Conservation (phyloP, 306 rosid species). For the Abrus pulchellus region DNA sequence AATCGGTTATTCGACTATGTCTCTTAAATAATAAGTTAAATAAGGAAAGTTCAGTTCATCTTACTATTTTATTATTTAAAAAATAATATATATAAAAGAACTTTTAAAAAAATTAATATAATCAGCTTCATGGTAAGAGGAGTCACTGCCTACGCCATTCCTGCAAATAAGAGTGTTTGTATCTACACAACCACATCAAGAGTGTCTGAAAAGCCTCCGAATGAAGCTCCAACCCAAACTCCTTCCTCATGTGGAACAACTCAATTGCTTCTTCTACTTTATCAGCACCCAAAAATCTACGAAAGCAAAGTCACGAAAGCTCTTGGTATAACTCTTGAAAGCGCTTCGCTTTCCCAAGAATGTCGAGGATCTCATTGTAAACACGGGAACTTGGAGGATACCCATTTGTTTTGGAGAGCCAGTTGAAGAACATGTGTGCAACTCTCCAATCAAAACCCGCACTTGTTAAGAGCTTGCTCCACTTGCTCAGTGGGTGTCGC, state of each 20-base stretch:
- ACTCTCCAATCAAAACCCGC: constrained; percentile 73
- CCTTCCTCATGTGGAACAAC: constrained; percentile 58
- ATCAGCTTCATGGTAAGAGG: too few relatives aligned
- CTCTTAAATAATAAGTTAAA: too few relatives aligned
- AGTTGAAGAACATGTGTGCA: constrained; percentile 69
- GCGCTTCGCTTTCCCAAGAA: constrained; percentile 67
- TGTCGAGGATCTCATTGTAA: constrained; percentile 69
- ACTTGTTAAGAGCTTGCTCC: constrained; percentile 64
- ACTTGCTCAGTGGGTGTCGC: constrained; percentile 63
- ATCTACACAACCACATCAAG: constrained; percentile 78
- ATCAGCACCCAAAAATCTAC: constrained; percentile 71
- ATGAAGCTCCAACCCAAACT: constrained; percentile 62
- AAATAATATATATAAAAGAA: too few relatives aligned
- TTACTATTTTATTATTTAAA: too few relatives aligned
- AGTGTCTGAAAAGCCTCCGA: constrained; percentile 63
- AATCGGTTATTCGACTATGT: too few relatives aligned
- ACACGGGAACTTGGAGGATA: constrained; percentile 55
- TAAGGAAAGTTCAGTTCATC: too few relatives aligned
- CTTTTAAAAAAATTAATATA: too few relatives aligned
- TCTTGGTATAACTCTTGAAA: constrained; percentile 65
- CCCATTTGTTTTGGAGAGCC: constrained; percentile 58
- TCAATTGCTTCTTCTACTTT: constrained; percentile 69
- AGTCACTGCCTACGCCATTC: too few relatives aligned
- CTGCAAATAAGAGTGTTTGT: constrained; percentile 52
- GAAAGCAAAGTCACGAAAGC: constrained; percentile 65